Conservation (phyloP, 2,329 filamentous ascomycete species). For the Clarireedia sp. region DNA sequence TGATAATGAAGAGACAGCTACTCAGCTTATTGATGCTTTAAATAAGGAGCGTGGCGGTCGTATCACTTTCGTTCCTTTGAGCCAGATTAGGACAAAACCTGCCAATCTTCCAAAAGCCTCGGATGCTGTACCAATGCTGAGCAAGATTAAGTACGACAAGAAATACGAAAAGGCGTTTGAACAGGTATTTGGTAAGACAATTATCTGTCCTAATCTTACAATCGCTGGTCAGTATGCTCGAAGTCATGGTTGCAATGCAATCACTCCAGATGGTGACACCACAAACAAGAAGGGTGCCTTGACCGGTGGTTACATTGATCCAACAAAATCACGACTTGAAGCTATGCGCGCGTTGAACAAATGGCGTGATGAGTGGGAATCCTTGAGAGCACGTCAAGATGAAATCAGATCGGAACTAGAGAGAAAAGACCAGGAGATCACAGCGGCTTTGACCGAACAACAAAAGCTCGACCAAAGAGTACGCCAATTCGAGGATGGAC, state of each 20-base stretch:
- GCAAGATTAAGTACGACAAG: conserved; percentile 72
- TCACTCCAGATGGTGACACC: conserved; percentile 89
- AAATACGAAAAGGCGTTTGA: conserved; percentile 79
- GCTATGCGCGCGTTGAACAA: conserved; percentile 68
- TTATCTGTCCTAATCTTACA: conserved; percentile 84
- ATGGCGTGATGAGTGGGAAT: conserved; percentile 68
- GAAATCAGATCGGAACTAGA: conserved; percentile 66
- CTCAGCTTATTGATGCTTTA: conserved; percentile 69
- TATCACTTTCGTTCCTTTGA: conserved; percentile 91
- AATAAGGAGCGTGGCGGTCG: conserved; percentile 74
- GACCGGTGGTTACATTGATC: conserved; percentile 89
- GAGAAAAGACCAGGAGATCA: conserved; percentile 80
- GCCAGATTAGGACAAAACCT: conserved; percentile 63
- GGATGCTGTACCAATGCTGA: conserved; percentile 80
- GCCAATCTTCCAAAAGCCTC: conserved; percentile 75
- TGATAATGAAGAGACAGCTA: conserved; percentile 82
- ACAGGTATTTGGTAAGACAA: conserved; percentile 91
- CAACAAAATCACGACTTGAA: conserved; percentile 76
- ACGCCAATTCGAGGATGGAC: conserved; percentile 71
- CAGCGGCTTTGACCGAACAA: conserved; percentile 71
- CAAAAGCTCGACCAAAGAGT: conserved; percentile 76
- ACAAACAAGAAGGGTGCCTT: conserved; percentile 93
- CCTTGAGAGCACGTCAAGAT: conserved; percentile 52
- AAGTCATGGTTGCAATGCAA: conserved; percentile 84
- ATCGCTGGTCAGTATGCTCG: conserved; percentile 86